These are phyloP conservation scores for Pythium rhizo-oryzae DNA, from an alignment of 352 stramenopile species.

Conservation along the genomic window DNA sequence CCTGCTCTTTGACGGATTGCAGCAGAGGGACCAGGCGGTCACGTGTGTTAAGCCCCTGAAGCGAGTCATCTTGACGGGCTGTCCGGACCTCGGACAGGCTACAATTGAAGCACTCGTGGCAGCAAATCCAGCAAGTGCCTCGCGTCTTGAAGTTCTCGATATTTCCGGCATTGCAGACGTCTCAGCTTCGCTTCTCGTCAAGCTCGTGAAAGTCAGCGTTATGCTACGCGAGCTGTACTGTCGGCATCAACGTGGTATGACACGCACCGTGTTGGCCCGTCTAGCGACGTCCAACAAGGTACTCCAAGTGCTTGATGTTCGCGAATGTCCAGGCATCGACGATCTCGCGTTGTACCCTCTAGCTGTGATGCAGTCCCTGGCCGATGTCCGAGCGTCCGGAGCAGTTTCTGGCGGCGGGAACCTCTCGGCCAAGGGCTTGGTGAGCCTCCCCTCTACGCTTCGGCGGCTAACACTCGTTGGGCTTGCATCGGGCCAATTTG, in stretches of 20 bases:
- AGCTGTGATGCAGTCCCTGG: conserved; percentile 57
- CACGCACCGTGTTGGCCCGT: conserved; percentile 44
- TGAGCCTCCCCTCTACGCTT: conserved; percentile 47
- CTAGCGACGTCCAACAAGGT: conserved; percentile 59
- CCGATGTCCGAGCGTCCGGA: conserved; percentile 45
- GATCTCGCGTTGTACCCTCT: conserved; percentile 68
- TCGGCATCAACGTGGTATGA: conserved; percentile 43
- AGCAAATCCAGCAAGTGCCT: background rate
- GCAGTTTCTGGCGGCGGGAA: conserved; percentile 19
- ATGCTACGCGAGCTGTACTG: conserved; percentile 37
- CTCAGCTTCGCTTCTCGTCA: conserved; percentile 31
- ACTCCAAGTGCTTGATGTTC: conserved; percentile 58
- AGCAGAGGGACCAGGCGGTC: background rate
- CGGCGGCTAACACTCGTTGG: conserved; percentile 39
- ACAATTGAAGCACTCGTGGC: conserved; percentile 22
- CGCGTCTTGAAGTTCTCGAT: conserved; percentile 35
- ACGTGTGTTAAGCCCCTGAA: conserved; percentile 17
- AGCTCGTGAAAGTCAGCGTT: conserved; percentile 43
- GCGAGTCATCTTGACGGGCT: conserved; percentile 6
- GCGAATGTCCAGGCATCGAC: conserved; percentile 50
- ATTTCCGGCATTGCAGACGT: conserved; percentile 38
- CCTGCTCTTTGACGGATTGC: conserved; percentile 40
- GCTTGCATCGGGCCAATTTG: conserved; percentile 33
- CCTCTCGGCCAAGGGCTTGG: conserved; percentile 42
- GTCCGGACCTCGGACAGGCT: conserved; percentile 1